Base-by-base conservation (phyloP, 176 grass and related monocot genomes). In the Cenchrus purpureus region DNA sequence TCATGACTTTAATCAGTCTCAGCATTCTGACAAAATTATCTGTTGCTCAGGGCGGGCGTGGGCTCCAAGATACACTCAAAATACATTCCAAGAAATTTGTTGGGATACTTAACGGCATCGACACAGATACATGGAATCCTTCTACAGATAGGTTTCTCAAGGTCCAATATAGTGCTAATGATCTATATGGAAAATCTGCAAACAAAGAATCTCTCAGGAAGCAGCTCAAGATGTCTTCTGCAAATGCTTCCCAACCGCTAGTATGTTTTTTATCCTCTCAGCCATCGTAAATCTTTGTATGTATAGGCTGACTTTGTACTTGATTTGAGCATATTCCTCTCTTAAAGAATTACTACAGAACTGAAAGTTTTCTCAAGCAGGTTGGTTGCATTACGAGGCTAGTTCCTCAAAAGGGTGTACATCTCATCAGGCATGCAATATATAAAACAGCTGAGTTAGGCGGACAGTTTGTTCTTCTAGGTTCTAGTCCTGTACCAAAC, bases 391-490 rank as follows among this genome's bases (percentile, higher is more conserved):
- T 98, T 90, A 94, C 96, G 81, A 91, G 93, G 54, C 79, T 98
- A 46, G 96, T 98, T 68, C 93, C 96, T 58, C 96, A 98, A 79
- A 98, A 98, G 88, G 96, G 96, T 73, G 96, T 98, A 68, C 93
- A 98, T 90, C 93, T 98, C 52, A 95, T 98, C 67, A 92, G 96
- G 61, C 93, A 98, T 87, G 93, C 93, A 62, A 91, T 98, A 56
- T 98, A 98, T 79, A 91, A 84, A 89, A 92, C 93, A 77, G 85
- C 92, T 49, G 93, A 95, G 81, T 83, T 98, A 66, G 93, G 93
- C 48, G 96, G 96, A 77, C 96, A 98, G 80, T 98, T 98, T 89
- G 84, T 98, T 82, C 96, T 98, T 82, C 84, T 98, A 65, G 96
- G 96, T 89, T 95, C 93, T 76, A 98, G 93, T 89, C 96, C 96